Evolutionary conservation across 2,329 filamentous ascomycete species (phyloP), one percentile per base, ranked within the genome.

Genomic region (Penicillium sp.): DNA sequence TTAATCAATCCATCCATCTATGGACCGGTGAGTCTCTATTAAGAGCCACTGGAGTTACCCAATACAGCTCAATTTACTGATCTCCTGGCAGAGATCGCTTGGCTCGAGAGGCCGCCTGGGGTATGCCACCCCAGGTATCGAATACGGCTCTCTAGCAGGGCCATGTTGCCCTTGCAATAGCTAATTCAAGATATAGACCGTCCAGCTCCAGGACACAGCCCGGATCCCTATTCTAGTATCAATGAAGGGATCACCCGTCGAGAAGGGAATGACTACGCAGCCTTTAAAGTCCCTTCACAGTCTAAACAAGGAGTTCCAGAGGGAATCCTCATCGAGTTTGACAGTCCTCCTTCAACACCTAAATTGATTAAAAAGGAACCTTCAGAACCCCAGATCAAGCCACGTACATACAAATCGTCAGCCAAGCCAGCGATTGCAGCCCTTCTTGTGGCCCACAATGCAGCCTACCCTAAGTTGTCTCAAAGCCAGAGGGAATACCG

Each of bases 261-360:
- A 17, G n/a, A 24, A 12, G 3, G 4, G 13, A n/a, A 19, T 8
- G 28, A 9, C 22, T 15, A 28, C 10, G 24, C 30, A 8, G 28
- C 17, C 8, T 22, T 26, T 7, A 24, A 22, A 35, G 49, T 15
- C 49, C 30, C 10, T 22, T 22, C 17, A 15, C 33, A 37, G 12
- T n/a, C 26, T 51, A 5, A 15, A 24, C 30, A 24, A 3, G 8
- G 38, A 24, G 9, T 37, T 7, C 26, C 33, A 24, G 50, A 38
- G 8, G 30, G 19, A 17, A 37, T 38, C 19, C 35, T 53, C 30
- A 53, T 53, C 17, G 50, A 53, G 12, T 33, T 53, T 8, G 30
- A 53, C 50, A 53, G 50, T 53, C 50, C 50, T 37, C 30, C 50
- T 24, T 15, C 33, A 17, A 38, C 50, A 4, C 50, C 50, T 6